Evolutionary conservation across 2,329 filamentous ascomycete species (phyloP).

Genomic region (Alternaria burnsii): DNA sequence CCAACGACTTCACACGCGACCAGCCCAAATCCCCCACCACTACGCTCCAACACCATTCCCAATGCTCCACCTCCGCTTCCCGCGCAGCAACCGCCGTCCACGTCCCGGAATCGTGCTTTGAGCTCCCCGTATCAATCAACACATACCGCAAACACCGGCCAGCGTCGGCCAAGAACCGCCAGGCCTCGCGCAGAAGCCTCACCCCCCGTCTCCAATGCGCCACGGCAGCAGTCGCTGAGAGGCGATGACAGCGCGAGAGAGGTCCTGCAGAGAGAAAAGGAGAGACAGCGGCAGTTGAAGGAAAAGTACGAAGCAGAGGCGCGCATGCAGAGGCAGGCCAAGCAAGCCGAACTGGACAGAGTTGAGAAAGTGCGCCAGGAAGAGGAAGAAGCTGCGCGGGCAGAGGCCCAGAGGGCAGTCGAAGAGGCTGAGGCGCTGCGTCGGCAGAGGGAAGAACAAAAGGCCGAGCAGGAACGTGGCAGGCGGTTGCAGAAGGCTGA

Average conservation of each 20-base stretch:
- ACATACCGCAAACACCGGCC: constrained; percentile 31
- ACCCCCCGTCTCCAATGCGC: constrained; percentile 25
- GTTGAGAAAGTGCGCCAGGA: constrained; percentile 36
- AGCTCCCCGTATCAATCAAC: constrained; percentile 38
- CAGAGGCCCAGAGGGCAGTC: constrained; percentile 35
- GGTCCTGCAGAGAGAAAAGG: constrained; percentile 43
- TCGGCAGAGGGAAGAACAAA: constrained; percentile 42
- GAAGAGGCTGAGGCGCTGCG: constrained; percentile 41
- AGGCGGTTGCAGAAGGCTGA: constrained; percentile 45
- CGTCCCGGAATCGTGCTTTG: constrained; percentile 36
- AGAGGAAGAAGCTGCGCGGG: constrained; percentile 42
- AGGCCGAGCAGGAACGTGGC: constrained; percentile 43
- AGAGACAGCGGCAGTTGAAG: constrained; percentile 42
- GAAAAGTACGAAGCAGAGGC: constrained; percentile 47
- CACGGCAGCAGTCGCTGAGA: constrained; percentile 30
- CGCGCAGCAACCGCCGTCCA: constrained; percentile 21
- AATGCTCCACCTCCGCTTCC: constrained; percentile 20
- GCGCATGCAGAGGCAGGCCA: constrained; percentile 39
- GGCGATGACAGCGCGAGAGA: constrained; percentile 45
- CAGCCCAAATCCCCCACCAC: constrained; percentile 33
- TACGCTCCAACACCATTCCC: constrained; percentile 34
- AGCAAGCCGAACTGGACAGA: constrained; percentile 40
- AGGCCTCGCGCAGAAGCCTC: constrained; percentile 30
- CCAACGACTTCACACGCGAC: constrained; percentile 39
- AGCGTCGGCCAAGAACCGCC: constrained; percentile 39